These are phyloP conservation scores for Exophiala mesophila DNA, from an alignment of 2,329 filamentous ascomycete genomes.

Conservation along the genomic window DNA sequence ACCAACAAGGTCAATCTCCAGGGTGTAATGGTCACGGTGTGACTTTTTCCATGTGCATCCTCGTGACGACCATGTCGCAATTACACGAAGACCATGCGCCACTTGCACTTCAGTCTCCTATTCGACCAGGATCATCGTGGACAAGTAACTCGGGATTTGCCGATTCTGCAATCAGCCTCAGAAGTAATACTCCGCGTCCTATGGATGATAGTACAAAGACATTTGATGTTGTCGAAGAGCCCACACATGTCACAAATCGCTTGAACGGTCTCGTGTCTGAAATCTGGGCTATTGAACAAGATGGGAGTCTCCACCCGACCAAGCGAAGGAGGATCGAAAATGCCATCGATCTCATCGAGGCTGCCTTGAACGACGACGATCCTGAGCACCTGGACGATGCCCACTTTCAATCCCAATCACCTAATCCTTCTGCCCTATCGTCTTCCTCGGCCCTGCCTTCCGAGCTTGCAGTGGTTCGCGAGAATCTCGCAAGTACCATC, in stretches of 20 bases:
- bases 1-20: too few species aligned
- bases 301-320: conserved; percentile 12
- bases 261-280: conserved; percentile 19
- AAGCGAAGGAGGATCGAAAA: conserved; percentile 13
- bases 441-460: not conserved
- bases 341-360: conserved; percentile 14
- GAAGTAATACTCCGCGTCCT: conserved; percentile 17
- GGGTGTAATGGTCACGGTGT: too few species aligned
- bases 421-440: not conserved
- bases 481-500: conserved; percentile 18
- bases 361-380: conserved; percentile 16
- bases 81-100: conserved; percentile 4
- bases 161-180: conserved; percentile 29
- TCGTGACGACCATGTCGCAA: too few species aligned
- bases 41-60: too few species aligned
- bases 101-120: conserved; percentile 9
- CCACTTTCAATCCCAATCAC: conserved; percentile 8
- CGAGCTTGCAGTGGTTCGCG: conserved; percentile 16
- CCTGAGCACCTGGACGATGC: not conserved
- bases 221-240: conserved; percentile 5
- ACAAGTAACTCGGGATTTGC: conserved; percentile 26
- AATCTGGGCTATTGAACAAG: conserved; percentile 22
- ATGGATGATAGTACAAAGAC: conserved; percentile 11
- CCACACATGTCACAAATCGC: conserved; percentile 13
- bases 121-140: conserved; percentile 19